Percentiles rank a stretch among this genome's conserved stretches.
phyloP scores from a whole-genome alignment of 768 basidiomycete species.

The Stropharia rugosoannulata region DNA sequence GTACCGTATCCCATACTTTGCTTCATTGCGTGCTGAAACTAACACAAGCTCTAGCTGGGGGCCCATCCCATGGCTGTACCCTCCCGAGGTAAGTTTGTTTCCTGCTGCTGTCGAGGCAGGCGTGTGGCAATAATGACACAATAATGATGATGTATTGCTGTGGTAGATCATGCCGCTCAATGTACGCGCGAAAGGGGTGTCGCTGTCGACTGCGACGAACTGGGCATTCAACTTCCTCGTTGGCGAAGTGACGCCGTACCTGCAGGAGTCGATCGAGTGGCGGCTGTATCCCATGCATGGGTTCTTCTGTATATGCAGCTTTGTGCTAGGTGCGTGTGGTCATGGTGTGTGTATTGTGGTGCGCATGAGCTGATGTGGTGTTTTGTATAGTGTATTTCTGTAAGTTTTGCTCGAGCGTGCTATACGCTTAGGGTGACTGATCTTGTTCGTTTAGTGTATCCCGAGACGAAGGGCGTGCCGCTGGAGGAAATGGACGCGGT shows the following conservation, averaged over 20 bases:
- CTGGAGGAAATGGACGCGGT: slow-evolving; percentile 90
- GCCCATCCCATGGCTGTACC: slow-evolving; percentile 85
- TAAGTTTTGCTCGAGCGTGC: slow-evolving; percentile 32
- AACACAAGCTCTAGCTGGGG: slow-evolving; percentile 58
- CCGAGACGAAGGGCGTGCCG: slow-evolving; percentile 84
- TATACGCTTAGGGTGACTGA: slow-evolving; percentile 3
- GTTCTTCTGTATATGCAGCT: slow-evolving; percentile 86
- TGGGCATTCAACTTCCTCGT: slow-evolving; percentile 91
- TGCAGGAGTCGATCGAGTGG: slow-evolving; percentile 90
- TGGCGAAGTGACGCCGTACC: slow-evolving; percentile 81
- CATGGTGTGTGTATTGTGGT: neutral
- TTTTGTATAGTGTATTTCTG: slow-evolving; percentile 64
- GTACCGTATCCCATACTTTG: slow-evolving; percentile 25
- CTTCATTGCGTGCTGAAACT: neutral
- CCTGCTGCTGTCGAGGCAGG: neutral
- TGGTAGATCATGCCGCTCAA: slow-evolving; percentile 83
- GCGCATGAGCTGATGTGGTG: neutral
- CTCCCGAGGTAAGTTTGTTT: slow-evolving; percentile 62
- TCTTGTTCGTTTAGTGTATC: slow-evolving; percentile 55
- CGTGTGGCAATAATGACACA: neutral
- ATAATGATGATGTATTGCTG: neutral
- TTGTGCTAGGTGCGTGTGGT: slow-evolving; percentile 61
- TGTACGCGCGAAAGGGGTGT: slow-evolving; percentile 94
- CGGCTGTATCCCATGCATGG: slow-evolving; percentile 94
- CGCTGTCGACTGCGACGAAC: slow-evolving; percentile 88